Percentiles rank a stretch among this genome's conserved stretches.
These are phyloP conservation scores for Climacium dendroides DNA, from an alignment of 225 moss, liverwort and hornwort species.

Conservation along the genomic window DNA sequence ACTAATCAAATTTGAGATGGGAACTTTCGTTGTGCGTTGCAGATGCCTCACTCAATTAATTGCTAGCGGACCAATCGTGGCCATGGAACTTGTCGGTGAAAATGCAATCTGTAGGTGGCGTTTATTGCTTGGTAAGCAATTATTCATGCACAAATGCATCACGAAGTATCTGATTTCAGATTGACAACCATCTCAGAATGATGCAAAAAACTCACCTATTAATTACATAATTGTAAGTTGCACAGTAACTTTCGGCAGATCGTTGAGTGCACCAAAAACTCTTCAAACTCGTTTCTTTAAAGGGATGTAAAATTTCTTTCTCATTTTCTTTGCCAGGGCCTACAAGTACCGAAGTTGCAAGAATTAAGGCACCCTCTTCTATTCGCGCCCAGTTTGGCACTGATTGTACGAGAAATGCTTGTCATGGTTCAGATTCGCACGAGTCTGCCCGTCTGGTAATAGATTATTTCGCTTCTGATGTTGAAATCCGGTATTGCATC, in stretches of 20 bases:
- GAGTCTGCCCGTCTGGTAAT: slow-evolving; percentile 54
- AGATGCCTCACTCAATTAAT: slow-evolving; percentile 71
- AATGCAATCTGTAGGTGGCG: slow-evolving; percentile 76
- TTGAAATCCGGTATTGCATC: background rate
- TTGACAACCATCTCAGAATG: background rate
- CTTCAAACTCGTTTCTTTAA: background rate
- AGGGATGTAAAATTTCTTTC: background rate
- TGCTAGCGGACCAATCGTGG: slow-evolving; percentile 74
- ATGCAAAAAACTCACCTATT: background rate
- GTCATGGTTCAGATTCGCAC: slow-evolving; percentile 69
- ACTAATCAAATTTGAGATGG: background rate
- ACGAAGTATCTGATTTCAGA: background rate
- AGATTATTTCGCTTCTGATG: background rate
- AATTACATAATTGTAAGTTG: background rate
- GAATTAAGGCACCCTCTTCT: slow-evolving; percentile 72
- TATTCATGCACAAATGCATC: background rate
- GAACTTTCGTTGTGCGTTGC: background rate
- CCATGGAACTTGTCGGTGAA: slow-evolving; percentile 82
- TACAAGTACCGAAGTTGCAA: slow-evolving; percentile 67
- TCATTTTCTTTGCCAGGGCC: slow-evolving; percentile 37
- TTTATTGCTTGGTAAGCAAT: slow-evolving; percentile 53
- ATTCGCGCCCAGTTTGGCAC: slow-evolving; percentile 79
- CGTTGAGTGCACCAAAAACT: background rate
- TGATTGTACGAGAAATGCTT: slow-evolving; percentile 72
- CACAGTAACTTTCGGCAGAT: background rate